Percentiles rank a stretch among this genome's conserved stretches.
These are phyloP conservation scores for Metschnikowia picachoensis DNA, from an alignment of 805 yeast genomes.

Conservation along the genomic window DNA sequence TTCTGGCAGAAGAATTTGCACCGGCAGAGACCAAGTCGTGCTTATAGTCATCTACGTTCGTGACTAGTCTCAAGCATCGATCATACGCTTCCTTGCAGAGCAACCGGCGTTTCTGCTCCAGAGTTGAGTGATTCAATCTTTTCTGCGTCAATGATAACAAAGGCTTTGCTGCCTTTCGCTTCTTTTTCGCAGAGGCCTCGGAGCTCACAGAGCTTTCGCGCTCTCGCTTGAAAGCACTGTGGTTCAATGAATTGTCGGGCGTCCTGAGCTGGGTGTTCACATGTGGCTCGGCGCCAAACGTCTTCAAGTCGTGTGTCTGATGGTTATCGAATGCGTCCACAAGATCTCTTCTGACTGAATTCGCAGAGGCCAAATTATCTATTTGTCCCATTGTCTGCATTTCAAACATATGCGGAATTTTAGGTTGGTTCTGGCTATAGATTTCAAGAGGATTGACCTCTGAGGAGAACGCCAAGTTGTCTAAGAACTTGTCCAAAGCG, in stretches of 20 bases:
- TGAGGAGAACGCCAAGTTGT: slow-evolving; percentile 33
- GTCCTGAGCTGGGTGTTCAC: slow-evolving; percentile 26
- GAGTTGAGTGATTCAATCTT: slow-evolving; percentile 38
- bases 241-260: slow-evolving; percentile 23
- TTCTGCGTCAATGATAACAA: slow-evolving; percentile 38
- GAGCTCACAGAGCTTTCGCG: slow-evolving; percentile 3
- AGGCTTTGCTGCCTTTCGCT: slow-evolving; percentile 35
- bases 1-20: slow-evolving; percentile 14
- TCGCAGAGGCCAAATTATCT: slow-evolving; percentile 7
- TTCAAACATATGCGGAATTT: slow-evolving; percentile 19
- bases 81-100: slow-evolving; percentile 44
- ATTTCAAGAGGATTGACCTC: slow-evolving; percentile 30
- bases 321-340: slow-evolving; percentile 33
- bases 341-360: slow-evolving; percentile 25
- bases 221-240: not conserved
- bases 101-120: slow-evolving; percentile 43
- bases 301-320: slow-evolving; percentile 15
- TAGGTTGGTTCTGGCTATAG: slow-evolving; percentile 18
- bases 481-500: slow-evolving; percentile 38
- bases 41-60: slow-evolving; percentile 37
- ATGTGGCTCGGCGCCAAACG: slow-evolving; percentile 4
- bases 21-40: slow-evolving; percentile 26
- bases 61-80: slow-evolving; percentile 37
- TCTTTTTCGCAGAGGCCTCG: slow-evolving; percentile 6
- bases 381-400: slow-evolving; percentile 28